These are phyloP conservation scores for Candida succiphila DNA, from an alignment of 805 yeast species.

Conservation along the genomic window DNA sequence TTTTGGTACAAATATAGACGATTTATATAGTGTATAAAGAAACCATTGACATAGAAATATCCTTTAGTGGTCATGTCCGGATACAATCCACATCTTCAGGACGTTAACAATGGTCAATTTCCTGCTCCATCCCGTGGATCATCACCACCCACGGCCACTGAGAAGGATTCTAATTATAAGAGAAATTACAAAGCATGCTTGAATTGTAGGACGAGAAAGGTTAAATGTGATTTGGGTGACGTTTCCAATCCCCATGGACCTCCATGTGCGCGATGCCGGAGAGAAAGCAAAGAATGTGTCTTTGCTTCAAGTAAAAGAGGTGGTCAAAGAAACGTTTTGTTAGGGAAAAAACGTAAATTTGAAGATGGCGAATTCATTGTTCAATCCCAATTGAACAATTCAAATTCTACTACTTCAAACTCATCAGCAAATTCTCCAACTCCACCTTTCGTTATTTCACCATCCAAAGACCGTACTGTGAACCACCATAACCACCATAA, in stretches of 20 bases:
- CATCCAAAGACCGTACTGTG: background rate
- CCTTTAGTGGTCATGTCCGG: no score
- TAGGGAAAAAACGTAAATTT: conserved; percentile 17
- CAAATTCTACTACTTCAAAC: background rate
- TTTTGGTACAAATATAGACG: no score
- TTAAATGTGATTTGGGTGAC: conserved; percentile 78
- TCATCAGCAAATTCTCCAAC: background rate
- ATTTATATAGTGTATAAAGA: no score
- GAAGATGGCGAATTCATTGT: background rate
- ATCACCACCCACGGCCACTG: background rate
- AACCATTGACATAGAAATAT: no score
- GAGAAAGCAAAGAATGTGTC: conserved; percentile 78
- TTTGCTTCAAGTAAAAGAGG: conserved; percentile 47
- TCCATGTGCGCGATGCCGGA: conserved; percentile 75
- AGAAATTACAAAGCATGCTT: conserved; percentile 78
- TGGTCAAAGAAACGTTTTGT: conserved; percentile 27
- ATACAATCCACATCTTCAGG: no score
- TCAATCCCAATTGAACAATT: background rate
- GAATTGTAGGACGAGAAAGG: conserved; percentile 76
- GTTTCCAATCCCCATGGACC: conserved; percentile 64
- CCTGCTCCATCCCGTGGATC: no score
- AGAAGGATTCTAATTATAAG: conserved; percentile 22
- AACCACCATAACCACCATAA: background rate
- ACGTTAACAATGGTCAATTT: no score
- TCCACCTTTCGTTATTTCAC: background rate